Evolutionary conservation across 306 rosid genomes (phyloP), one percentile per base, ranked within the genome.

Genomic region (Dalbergia cochinchinensis): DNA sequence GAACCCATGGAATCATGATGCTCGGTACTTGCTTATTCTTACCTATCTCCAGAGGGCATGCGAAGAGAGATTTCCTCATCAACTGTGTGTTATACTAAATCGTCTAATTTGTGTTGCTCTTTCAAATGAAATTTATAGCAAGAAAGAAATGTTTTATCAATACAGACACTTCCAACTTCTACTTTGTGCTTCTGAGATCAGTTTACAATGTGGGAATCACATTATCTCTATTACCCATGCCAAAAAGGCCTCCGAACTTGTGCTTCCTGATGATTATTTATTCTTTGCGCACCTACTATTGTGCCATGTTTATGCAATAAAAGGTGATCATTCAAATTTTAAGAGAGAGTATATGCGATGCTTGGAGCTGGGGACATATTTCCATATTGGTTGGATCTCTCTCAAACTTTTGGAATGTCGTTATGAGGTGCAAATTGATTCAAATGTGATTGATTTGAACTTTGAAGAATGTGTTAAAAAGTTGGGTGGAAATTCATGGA

Each of bases 181-280:
- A 69, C 97, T 94, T 60, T 94, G 95, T 86, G 94, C 95, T 77
- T 91, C 97, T 11, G 99, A 92, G 92, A 84, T 91, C 86, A 87
- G 95, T 87, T 90, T 94, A 81, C 97, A 85, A 67, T 55, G 87
- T 78, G 90, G 92, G 77, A 78, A 87, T 85, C 85, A 79, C 60
- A 78, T 39, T 73, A 75, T 78, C 82, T 90, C 94, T 69, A 80
- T 92, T 85, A 71, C 83, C 80, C 78, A 86, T 81, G 99, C 97
- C 79, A 83, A 80, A 84, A 82, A 44, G 78, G 97, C 97, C 77
- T 87, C 94, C 42, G 73, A 75, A 66, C 82, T 90, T 80, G 67
- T 48, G 84, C 95, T 94, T 83, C 92, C 97, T 16, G 84, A 83
- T 81, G 60, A 71, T 22, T 85, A 84, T 87, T 82, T 84, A 45